Evolutionary conservation across 1,284 basidiomycete genomes (phyloP).

Genomic region (Psilocybe mexicana): DNA sequence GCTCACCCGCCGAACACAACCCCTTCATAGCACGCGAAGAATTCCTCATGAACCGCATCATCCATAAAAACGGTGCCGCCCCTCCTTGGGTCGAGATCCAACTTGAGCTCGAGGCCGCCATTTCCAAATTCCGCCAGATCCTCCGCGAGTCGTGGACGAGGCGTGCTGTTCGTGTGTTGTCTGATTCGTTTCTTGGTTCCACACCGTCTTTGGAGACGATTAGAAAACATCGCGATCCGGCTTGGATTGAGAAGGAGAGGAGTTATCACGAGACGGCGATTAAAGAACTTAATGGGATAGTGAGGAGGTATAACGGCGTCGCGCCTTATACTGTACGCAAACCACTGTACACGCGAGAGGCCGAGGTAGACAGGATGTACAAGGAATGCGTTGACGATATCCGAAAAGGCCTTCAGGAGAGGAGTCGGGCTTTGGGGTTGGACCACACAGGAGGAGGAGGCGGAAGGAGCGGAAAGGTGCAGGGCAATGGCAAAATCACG

Average conservation of each 20-base stretch:
- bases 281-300: slow-evolving; percentile 70
- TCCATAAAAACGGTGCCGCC: slow-evolving; percentile 80
- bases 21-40: slow-evolving; percentile 81
- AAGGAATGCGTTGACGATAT: slow-evolving; percentile 56
- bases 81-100: slow-evolving; percentile 94
- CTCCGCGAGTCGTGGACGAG: slow-evolving; percentile 69
- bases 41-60: slow-evolving; percentile 87
- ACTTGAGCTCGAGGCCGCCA: slow-evolving; percentile 47
- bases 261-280: slow-evolving; percentile 74
- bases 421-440: slow-evolving; percentile 20
- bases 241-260: slow-evolving; percentile 74
- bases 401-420: slow-evolving; percentile 38
- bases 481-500: neutral
- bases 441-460: slow-evolving; percentile 4
- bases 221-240: slow-evolving; percentile 58
- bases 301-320: slow-evolving; percentile 77
- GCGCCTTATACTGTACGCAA: slow-evolving; percentile 77
- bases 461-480: slow-evolving; percentile 2
- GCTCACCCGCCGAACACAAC: slow-evolving; percentile 69
- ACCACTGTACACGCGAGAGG: slow-evolving; percentile 52
- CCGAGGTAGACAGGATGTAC: slow-evolving; percentile 62
- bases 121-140: slow-evolving; percentile 63
- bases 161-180: slow-evolving; percentile 60
- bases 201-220: slow-evolving; percentile 40
- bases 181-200: slow-evolving; percentile 46